Evolutionary conservation across 2,329 filamentous ascomycete species (phyloP).

Genomic region (Dactylellina leptospora): DNA sequence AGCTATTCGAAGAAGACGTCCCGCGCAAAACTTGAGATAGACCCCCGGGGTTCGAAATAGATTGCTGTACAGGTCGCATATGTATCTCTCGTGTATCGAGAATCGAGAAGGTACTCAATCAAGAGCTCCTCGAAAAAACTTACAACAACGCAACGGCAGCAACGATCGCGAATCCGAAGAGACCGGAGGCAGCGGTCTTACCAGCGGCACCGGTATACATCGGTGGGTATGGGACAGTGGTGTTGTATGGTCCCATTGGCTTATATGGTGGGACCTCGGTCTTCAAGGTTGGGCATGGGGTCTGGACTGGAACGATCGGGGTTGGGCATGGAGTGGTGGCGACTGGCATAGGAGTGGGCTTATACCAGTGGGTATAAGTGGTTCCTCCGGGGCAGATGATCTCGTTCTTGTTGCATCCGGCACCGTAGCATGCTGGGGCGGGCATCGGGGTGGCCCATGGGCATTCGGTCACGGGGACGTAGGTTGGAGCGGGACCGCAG

Average conservation of each 20-base stretch:
- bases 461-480: slow-evolving; percentile 63
- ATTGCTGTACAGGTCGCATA: too few relatives aligned
- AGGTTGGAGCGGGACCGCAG: slow-evolving; percentile 56
- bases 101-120: background rate
- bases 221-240: slow-evolving; percentile 39
- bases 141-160: slow-evolving; percentile 39
- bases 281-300: slow-evolving; percentile 3
- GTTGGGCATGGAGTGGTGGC: background rate
- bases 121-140: background rate
- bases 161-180: slow-evolving; percentile 33
- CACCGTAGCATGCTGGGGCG: slow-evolving; percentile 58
- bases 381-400: slow-evolving; percentile 28
- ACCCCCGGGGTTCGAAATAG: too few relatives aligned
- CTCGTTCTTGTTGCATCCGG: slow-evolving; percentile 26
- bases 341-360: slow-evolving; percentile 5
- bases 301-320: background rate
- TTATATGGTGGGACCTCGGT: slow-evolving; percentile 33
- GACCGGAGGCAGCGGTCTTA: slow-evolving; percentile 37
- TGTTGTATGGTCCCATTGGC: slow-evolving; percentile 34
- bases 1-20: too few relatives aligned
- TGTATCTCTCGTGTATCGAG: background rate
- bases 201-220: slow-evolving; percentile 46
- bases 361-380: slow-evolving; percentile 43
- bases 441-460: slow-evolving; percentile 61
- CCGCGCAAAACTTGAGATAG: too few relatives aligned